Evolutionary conservation across 768 basidiomycete genomes (phyloP).

Genomic region (Baorangia bicolor): DNA sequence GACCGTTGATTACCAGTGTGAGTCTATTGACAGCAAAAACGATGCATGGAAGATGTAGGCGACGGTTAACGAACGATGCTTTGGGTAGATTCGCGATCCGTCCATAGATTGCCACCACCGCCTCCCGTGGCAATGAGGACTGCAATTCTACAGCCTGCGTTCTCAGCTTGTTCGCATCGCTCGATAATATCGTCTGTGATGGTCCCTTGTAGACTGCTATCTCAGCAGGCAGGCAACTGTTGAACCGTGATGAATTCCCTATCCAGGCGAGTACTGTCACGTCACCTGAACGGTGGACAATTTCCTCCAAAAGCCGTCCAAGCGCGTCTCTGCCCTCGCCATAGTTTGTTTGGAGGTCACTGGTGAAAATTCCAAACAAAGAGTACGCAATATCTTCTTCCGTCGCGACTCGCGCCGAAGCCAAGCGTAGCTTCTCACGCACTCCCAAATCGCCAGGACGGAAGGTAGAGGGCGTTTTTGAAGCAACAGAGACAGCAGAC

Average conservation of each 20-base stretch:
- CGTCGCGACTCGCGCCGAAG: background rate
- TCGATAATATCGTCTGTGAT: background rate
- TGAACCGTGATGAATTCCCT: background rate
- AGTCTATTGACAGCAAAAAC: background rate
- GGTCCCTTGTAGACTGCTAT: background rate
- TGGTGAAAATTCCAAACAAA: conserved; percentile 2
- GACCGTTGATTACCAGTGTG: background rate
- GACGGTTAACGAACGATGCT: background rate
- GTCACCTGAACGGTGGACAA: conserved; percentile 3
- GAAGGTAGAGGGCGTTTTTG: background rate
- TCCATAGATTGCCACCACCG: background rate
- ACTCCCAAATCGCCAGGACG: background rate
- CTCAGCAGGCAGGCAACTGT: conserved; percentile 4
- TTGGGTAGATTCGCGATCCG: background rate
- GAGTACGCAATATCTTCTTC: conserved; percentile 3
- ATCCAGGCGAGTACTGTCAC: conserved; percentile 5
- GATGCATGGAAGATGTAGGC: conserved; percentile 4
- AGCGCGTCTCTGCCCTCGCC: background rate
- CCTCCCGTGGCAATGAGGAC: background rate
- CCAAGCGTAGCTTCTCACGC: conserved; percentile 2
- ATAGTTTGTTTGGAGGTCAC: conserved; percentile 2
- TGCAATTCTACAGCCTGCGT: background rate
- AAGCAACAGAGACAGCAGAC: background rate
- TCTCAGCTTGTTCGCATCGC: background rate
- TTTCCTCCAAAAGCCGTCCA: conserved; percentile 6